A percentile compares a stretch with the other conserved stretches of the same genome.
Evolutionary conservation across 306 rosid genomes (phyloP).

Genomic region (Erythrophleum fordii): DNA sequence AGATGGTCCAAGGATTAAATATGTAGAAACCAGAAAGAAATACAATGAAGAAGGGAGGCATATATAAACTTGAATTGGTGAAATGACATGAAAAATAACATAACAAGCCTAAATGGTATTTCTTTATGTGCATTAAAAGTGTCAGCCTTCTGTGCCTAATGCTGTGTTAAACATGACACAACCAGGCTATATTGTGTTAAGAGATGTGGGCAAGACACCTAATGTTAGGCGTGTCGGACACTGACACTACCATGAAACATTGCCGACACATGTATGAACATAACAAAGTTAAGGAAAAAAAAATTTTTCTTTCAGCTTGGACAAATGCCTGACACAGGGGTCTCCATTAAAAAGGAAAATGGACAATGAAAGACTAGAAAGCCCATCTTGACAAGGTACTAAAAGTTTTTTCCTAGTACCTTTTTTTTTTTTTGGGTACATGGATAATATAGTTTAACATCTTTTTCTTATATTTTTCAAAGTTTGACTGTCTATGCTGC

Average conservation of each 20-base stretch:
- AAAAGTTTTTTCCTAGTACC: background rate
- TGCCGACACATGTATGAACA: background rate
- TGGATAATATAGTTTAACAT: background rate
- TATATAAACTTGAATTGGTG: slow-evolving; percentile 16
- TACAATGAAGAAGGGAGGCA: background rate
- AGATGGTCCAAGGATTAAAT: background rate
- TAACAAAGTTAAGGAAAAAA: background rate
- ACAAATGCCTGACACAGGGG: background rate
- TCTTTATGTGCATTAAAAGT: slow-evolving; percentile 20
- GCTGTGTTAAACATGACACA: slow-evolving; percentile 13
- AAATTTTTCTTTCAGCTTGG: background rate
- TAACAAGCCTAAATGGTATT: background rate
- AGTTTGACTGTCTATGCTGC: background rate
- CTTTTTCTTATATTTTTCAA: background rate
- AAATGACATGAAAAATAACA: slow-evolving; percentile 7
- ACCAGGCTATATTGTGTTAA: background rate
- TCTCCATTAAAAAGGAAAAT: background rate
- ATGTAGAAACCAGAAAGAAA: background rate
- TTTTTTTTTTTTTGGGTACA: background rate
- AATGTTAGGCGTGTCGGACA: background rate
- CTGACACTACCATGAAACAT: no score
- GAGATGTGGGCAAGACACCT: background rate
- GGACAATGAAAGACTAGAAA: no score
- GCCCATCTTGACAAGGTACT: background rate
- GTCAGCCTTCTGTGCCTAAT: slow-evolving; percentile 4